phyloP scores from a whole-genome alignment of 345 rosid genomes.

The Turritis glabra region DNA sequence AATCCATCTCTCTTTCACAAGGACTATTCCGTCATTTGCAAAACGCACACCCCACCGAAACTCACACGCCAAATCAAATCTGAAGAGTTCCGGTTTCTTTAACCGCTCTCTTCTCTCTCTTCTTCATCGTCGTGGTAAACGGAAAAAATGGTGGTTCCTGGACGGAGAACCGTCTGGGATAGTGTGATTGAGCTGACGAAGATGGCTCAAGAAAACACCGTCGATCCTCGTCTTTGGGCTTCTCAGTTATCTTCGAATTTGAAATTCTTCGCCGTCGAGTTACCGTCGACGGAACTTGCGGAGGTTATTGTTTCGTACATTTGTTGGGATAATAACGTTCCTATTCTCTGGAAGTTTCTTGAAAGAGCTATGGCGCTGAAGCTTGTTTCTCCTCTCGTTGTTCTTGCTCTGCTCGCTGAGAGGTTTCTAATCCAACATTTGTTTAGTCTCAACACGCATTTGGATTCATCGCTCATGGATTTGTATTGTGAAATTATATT shows the following conservation, averaged over 20 bases:
- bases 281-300: constrained; percentile 80
- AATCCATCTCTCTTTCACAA: not conserved
- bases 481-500: not conserved
- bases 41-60: not conserved
- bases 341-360: constrained; percentile 85
- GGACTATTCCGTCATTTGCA: constrained; percentile 20
- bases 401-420: constrained; percentile 73
- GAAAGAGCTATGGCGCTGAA: constrained; percentile 69
- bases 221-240: constrained; percentile 79
- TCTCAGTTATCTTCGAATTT: constrained; percentile 62
- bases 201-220: constrained; percentile 58
- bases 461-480: not conserved
- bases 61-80: constrained; percentile 26
- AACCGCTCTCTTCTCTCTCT: constrained; percentile 20
- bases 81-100: constrained; percentile 11
- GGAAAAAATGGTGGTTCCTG: constrained; percentile 40
- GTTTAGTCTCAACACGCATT: not conserved
- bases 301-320: constrained; percentile 69
- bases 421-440: constrained; percentile 42
- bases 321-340: constrained; percentile 87
- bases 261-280: constrained; percentile 51
- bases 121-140: not conserved
- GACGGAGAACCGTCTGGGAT: constrained; percentile 59
- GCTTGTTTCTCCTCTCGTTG: constrained; percentile 77
- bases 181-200: constrained; percentile 62